Percentiles rank a stretch among this genome's conserved stretches.
Evolutionary conservation across 768 basidiomycete species (phyloP).

Genomic region (Harrya chromipes): DNA sequence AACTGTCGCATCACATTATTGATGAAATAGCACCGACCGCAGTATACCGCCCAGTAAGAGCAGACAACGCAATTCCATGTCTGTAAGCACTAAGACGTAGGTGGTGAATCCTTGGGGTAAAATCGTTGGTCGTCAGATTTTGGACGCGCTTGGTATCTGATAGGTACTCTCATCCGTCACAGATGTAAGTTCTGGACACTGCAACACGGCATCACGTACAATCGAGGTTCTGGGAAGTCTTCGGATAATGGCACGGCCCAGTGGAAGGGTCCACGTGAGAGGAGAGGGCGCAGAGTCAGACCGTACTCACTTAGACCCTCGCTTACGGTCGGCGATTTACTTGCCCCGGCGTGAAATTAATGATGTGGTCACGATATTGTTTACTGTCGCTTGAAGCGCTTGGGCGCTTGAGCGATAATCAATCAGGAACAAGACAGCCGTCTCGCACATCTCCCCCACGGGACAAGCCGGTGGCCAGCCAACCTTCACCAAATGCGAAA

Average conservation of each 20-base stretch:
- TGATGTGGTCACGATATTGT: background rate
- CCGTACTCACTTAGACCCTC: background rate
- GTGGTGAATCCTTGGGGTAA: background rate
- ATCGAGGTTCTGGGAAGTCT: background rate
- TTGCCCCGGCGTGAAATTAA: background rate
- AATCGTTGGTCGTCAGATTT: background rate
- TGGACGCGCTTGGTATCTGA: background rate
- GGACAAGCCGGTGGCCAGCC: background rate
- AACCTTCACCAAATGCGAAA: background rate
- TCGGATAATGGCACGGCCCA: background rate
- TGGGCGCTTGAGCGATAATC: slow-evolving; percentile 1
- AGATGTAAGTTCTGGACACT: background rate
- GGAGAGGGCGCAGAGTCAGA: background rate
- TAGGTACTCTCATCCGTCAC: background rate
- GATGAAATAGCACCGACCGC: background rate
- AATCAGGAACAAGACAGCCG: background rate
- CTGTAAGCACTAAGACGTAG: background rate
- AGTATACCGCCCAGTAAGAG: background rate
- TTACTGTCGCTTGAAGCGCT: background rate
- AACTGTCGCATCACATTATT: background rate
- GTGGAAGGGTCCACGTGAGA: slow-evolving; percentile 9
- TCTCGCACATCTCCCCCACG: background rate
- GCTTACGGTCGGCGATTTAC: background rate
- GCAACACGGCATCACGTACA: slow-evolving; percentile 17
- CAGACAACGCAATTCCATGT: background rate